Evolutionary conservation across 164 flowering plant genomes (phyloP).

Genomic region (Euptelea pleiosperma): DNA sequence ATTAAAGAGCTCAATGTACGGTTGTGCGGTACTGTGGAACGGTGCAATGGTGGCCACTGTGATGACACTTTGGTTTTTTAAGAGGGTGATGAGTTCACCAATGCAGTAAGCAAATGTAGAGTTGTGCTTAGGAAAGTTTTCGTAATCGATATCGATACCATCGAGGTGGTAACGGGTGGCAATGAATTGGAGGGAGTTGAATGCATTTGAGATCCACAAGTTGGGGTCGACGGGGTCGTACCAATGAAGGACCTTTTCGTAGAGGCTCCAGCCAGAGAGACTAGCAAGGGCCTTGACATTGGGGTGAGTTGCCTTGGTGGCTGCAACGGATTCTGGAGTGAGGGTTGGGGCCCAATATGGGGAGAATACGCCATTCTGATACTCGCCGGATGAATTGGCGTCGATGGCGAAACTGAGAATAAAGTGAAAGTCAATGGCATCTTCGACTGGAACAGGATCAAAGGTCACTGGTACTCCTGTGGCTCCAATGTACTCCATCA

Average conservation of each 20-base stretch:
- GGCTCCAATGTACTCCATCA: constrained; percentile 75
- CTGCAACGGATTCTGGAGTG: constrained; percentile 40
- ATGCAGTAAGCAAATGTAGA: constrained; percentile 53
- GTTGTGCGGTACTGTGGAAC: constrained; percentile 29
- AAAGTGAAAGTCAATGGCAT: constrained; percentile 55
- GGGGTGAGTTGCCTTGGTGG: constrained; percentile 36
- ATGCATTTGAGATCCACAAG: constrained; percentile 55
- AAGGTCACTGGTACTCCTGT: constrained; percentile 45
- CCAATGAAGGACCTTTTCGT: constrained; percentile 39
- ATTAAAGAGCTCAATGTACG: constrained; percentile 40
- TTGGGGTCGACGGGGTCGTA: constrained; percentile 33
- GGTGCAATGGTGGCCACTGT: constrained; percentile 65
- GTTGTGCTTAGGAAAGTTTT: constrained; percentile 38
- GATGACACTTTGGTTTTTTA: constrained; percentile 53
- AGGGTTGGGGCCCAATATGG: constrained; percentile 52
- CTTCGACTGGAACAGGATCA: constrained; percentile 39
- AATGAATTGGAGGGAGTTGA: constrained; percentile 41
- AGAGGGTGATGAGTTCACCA: constrained; percentile 48
- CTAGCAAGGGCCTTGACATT: constrained; percentile 66
- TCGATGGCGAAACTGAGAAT: constrained; percentile 65
- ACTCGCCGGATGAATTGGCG: constrained; percentile 37
- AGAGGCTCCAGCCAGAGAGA: constrained; percentile 68
- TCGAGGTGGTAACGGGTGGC: constrained; percentile 46
- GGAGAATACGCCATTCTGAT: constrained; percentile 57
- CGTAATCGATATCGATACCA: constrained; percentile 66